Conservation (phyloP, 192 early-diverging fungal species). For the Coemansia sp. region DNA sequence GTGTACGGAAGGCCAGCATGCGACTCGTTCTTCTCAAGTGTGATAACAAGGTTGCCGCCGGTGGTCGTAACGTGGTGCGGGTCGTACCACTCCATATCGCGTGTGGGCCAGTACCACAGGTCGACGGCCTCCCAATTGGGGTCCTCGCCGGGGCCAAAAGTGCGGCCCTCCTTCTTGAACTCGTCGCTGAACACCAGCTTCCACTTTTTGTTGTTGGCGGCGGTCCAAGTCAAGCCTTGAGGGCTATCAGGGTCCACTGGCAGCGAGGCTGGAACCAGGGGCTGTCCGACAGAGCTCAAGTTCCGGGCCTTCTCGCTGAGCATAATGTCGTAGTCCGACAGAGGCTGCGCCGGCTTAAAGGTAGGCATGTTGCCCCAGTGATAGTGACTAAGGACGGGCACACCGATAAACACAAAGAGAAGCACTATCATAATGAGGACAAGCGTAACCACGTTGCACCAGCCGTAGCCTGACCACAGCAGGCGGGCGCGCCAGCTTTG, state of each 20-base stretch:
- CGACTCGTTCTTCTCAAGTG: slow-evolving; percentile 47
- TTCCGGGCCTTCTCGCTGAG: slow-evolving; percentile 28
- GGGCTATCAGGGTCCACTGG: slow-evolving; percentile 57
- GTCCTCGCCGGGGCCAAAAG: slow-evolving; percentile 60
- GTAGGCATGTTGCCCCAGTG: slow-evolving; percentile 46
- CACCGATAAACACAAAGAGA: slow-evolving; percentile 55
- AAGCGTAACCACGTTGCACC: slow-evolving; percentile 57
- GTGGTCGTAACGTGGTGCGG: slow-evolving; percentile 55
- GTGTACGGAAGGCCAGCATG: slow-evolving; percentile 56
- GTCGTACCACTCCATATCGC: slow-evolving; percentile 60
- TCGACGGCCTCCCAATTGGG: slow-evolving; percentile 61
- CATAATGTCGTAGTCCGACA: slow-evolving; percentile 47
- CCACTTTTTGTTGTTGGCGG: slow-evolving; percentile 51
- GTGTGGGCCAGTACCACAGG: slow-evolving; percentile 60
- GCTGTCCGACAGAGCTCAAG: slow-evolving; percentile 38
- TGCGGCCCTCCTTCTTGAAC: slow-evolving; percentile 59
- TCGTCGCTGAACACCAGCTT: slow-evolving; percentile 65
- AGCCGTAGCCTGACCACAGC: slow-evolving; percentile 56
- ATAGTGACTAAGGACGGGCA: slow-evolving; percentile 54
- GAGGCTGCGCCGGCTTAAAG: neutral
- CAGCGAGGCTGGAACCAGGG: slow-evolving; percentile 34
- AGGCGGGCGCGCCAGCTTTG: slow-evolving; percentile 41
- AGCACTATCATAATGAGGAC: slow-evolving; percentile 43
- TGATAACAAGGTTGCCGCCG: slow-evolving; percentile 58
- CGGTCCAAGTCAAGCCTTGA: slow-evolving; percentile 34